phyloP scores from a whole-genome alignment of 495 filamentous ascomycete genomes.

The Aspergillus panamensis region DNA sequence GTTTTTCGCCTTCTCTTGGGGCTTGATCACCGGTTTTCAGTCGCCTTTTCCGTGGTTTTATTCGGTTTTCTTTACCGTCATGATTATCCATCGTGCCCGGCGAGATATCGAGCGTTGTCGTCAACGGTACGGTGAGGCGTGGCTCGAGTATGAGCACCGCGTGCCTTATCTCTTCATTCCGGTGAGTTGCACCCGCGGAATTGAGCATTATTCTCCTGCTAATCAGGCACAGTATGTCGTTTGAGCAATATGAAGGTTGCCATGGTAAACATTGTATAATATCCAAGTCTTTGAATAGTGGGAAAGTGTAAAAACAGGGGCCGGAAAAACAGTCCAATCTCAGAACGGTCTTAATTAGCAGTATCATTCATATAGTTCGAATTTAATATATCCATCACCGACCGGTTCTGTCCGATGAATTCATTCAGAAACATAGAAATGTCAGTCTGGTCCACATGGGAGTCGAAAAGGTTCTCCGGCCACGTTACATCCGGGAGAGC shows the following conservation, averaged over 20 bases:
- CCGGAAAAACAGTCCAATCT: background rate
- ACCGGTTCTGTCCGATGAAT: conserved; percentile 25
- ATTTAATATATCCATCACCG: conserved; percentile 27
- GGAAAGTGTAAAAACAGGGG: background rate
- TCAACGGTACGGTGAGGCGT: conserved; percentile 84
- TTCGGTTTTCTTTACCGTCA: conserved; percentile 76
- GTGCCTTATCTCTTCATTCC: conserved; percentile 95
- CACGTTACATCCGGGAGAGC: conserved; percentile 23
- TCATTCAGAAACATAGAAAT: conserved; percentile 30
- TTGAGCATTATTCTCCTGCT: background rate
- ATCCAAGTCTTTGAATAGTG: background rate
- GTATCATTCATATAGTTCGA: conserved; percentile 20
- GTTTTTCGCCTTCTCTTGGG: conserved; percentile 71
- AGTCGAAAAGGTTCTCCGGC: conserved; percentile 24
- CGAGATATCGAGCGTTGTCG: conserved; percentile 80
- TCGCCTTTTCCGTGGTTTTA: conserved; percentile 86
- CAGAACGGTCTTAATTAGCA: background rate
- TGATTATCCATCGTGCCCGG: conserved; percentile 83
- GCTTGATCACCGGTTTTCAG: conserved; percentile 58
- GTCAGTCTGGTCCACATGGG: conserved; percentile 20
- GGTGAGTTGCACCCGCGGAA: conserved; percentile 52
- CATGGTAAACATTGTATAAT: too few relatives aligned
- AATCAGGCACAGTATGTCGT: conserved; percentile 17
- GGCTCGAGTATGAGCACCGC: conserved; percentile 78
- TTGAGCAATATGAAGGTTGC: background rate